Conservation (phyloP, 768 basidiomycete species). For the Auriculariales sp. region DNA sequence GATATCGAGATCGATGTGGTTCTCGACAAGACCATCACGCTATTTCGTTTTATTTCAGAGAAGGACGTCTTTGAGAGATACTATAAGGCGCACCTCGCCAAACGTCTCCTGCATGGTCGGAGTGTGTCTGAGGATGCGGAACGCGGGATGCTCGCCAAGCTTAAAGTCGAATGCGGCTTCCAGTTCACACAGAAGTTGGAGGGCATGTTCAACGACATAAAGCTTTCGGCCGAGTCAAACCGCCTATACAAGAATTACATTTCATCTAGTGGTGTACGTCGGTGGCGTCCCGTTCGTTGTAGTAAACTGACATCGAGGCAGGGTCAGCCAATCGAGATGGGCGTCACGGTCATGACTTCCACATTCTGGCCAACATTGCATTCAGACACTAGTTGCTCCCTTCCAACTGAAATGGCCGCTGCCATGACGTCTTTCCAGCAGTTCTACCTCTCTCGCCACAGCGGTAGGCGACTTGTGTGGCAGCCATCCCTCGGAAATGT, state of each 20-base stretch:
- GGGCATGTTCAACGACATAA: conserved; percentile 98
- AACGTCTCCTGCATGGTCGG: conserved; percentile 72
- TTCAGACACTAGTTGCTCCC: conserved; percentile 41
- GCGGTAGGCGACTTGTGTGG: conserved; percentile 84
- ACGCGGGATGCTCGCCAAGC: conserved; percentile 89
- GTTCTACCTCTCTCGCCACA: conserved; percentile 82
- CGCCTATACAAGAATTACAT: conserved; percentile 51
- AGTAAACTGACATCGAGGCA: conserved; percentile 15
- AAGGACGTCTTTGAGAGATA: conserved; percentile 98
- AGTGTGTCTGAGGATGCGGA: conserved; percentile 97
- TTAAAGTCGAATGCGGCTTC: conserved; percentile 91
- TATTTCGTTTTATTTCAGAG: conserved; percentile 87
- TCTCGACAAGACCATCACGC: conserved; percentile 88
- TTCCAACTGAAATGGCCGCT: conserved; percentile 49
- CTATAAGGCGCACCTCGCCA: conserved; percentile 92
- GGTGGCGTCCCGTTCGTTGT: conserved; percentile 12
- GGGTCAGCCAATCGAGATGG: conserved; percentile 66
- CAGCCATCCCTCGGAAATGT: conserved; percentile 81
- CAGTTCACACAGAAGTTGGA: conserved; percentile 97
- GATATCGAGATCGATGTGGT: conserved; percentile 81
- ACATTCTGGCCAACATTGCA: conserved; percentile 90
- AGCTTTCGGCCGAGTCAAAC: conserved; percentile 70
- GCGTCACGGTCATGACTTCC: conserved; percentile 87
- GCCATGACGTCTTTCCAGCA: conserved; percentile 68
- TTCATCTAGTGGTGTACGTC: conserved; percentile 37